These are phyloP conservation scores for Phytopythium vexans DNA, from an alignment of 352 stramenopile genomes.

Conservation along the genomic window DNA sequence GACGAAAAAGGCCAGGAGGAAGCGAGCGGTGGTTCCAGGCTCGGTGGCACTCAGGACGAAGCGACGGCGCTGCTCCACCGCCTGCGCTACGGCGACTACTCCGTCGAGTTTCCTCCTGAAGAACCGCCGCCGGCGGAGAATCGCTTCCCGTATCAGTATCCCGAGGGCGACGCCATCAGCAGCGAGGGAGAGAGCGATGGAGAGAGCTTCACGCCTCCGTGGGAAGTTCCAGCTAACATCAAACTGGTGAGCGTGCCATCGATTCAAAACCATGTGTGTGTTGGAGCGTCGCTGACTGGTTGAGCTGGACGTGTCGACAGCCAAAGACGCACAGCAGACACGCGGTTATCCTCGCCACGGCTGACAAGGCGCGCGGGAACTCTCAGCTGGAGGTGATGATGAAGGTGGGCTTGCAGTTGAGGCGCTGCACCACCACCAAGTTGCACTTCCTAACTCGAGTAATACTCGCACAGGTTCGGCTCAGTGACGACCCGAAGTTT, in stretches of 20 bases:
- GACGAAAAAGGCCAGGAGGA: neutral
- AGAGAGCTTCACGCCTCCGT: constrained; percentile 23
- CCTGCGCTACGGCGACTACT: constrained; percentile 46
- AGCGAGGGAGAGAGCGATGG: constrained; percentile 19
- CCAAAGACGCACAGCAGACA: constrained; percentile 39
- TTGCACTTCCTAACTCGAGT: neutral
- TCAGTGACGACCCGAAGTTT: constrained; percentile 30
- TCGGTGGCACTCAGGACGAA: neutral
- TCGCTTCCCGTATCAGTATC: constrained; percentile 42
- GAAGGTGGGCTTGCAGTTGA: constrained; percentile 18
- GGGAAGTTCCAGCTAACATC: constrained; percentile 22
- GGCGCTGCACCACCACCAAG: neutral
- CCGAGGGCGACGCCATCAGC: constrained; percentile 19
- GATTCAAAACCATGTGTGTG: too few relatives aligned
- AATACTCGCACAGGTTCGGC: constrained; percentile 25
- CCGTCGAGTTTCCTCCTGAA: constrained; percentile 27
- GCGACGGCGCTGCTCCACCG: constrained; percentile 27
- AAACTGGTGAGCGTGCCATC: constrained; percentile 15
- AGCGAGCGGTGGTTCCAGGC: neutral
- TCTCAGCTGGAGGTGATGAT: constrained; percentile 47
- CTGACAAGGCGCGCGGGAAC: constrained; percentile 34
- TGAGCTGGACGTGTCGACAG: constrained; percentile 10
- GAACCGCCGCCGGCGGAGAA: constrained; percentile 16
- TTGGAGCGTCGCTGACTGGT: neutral
- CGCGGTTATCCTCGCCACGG: constrained; percentile 39